These are phyloP conservation scores for Taphrina deformans DNA, from an alignment of 1,139 yeast species.

Conservation along the genomic window DNA sequence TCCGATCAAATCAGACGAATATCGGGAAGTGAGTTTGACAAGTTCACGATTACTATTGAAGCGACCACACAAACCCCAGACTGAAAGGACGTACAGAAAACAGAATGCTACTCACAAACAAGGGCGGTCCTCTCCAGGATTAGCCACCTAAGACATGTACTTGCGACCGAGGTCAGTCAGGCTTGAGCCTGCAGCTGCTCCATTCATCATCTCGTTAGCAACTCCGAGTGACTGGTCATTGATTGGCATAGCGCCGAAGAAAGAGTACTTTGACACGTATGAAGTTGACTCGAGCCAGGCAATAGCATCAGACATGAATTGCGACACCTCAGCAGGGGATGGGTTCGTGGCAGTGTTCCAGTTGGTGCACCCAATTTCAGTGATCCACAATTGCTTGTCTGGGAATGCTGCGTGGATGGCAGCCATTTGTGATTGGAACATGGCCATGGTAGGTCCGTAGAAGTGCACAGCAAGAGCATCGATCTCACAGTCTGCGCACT, in stretches of 20 bases:
- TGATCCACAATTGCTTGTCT: constrained; percentile 16
- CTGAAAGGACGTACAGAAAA: neutral
- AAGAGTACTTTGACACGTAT: constrained; percentile 20
- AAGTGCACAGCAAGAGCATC: constrained; percentile 26
- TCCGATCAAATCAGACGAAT: no score
- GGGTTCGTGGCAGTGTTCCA: constrained; percentile 31
- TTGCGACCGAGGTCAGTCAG: constrained; percentile 20
- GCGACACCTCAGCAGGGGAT: constrained; percentile 13
- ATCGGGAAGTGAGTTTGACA: neutral
- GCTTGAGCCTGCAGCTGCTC: constrained; percentile 25
- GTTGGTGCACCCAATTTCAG: constrained; percentile 33
- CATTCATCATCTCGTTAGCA: constrained; percentile 19
- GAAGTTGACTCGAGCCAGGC: constrained; percentile 30
- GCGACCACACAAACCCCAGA: neutral
- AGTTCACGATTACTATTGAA: neutral
- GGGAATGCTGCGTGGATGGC: constrained; percentile 32
- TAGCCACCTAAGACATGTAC: constrained; percentile 2
- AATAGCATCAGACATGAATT: constrained; percentile 20
- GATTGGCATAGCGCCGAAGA: constrained; percentile 30
- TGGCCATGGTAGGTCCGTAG: constrained; percentile 25
- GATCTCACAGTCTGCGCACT: constrained; percentile 15
- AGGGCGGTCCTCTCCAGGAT: neutral
- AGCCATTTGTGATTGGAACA: constrained; percentile 21
- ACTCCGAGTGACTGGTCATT: constrained; percentile 17
- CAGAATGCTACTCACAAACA: neutral